Percentiles rank a stretch among this genome's conserved stretches.
Conservation (phyloP, 805 yeast genomes). For the Candida coquimbonensis region DNA sequence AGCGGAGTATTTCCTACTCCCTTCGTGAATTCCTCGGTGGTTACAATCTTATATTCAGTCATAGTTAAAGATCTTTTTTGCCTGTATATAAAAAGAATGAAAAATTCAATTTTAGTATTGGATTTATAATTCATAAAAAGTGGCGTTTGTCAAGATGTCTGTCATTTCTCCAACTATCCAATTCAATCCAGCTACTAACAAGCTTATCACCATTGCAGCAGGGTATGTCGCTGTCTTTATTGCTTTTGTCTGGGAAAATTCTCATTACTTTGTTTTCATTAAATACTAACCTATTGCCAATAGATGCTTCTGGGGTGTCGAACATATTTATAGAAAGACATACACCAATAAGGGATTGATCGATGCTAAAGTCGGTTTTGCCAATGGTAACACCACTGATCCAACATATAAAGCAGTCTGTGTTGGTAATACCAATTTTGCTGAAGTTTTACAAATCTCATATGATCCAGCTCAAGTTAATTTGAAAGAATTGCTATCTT, state of each 20-base stretch:
- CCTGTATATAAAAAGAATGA: background rate
- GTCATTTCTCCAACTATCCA: constrained; percentile 33
- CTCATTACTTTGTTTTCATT: constrained; percentile 12
- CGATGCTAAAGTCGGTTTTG: constrained; percentile 83
- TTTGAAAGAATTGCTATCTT: constrained; percentile 60
- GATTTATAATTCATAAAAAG: background rate
- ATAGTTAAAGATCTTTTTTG: background rate
- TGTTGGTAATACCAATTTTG: constrained; percentile 62
- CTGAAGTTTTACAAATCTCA: constrained; percentile 79
- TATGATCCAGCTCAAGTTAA: constrained; percentile 65
- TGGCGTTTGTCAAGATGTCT: constrained; percentile 5
- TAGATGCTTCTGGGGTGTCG: constrained; percentile 83
- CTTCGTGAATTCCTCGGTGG: constrained; percentile 15
- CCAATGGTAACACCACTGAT: constrained; percentile 56
- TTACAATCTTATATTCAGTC: constrained; percentile 10
- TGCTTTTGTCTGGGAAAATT: constrained; percentile 17
- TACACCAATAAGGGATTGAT: constrained; percentile 57
- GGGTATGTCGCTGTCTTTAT: constrained; percentile 32
- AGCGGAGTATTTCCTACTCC: constrained; percentile 66
- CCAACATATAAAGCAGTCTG: constrained; percentile 74
- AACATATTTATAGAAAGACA: constrained; percentile 70
- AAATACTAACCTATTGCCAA: constrained; percentile 17
- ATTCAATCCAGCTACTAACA: constrained; percentile 38
- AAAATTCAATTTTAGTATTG: background rate
- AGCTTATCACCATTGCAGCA: constrained; percentile 53